A percentile compares a stretch with the other conserved stretches of the same genome.
Conservation (phyloP, 1,139 yeast genomes). For the Suhomyces guaymorum region DNA sequence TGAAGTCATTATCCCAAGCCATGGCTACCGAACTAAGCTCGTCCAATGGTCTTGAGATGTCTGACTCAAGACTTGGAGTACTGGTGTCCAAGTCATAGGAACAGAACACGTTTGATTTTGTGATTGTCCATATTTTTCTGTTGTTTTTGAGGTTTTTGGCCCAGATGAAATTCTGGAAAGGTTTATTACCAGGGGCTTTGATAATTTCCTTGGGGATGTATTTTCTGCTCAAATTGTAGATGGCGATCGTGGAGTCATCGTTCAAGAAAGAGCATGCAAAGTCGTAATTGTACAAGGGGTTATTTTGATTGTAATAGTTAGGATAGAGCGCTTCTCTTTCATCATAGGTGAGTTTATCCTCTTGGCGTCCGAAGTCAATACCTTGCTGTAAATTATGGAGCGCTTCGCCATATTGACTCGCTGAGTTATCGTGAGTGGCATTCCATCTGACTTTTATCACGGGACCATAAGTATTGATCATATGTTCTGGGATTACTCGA, state of each 20-base stretch:
- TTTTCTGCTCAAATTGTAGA: slow-evolving; percentile 73
- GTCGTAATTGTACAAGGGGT: slow-evolving; percentile 50
- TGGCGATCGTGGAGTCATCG: slow-evolving; percentile 71
- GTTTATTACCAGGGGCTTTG: slow-evolving; percentile 51
- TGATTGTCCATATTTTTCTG: slow-evolving; percentile 42
- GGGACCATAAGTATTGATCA: slow-evolving; percentile 75
- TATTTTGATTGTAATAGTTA: slow-evolving; percentile 6
- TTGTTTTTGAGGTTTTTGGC: slow-evolving; percentile 27
- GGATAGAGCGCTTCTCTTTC: slow-evolving; percentile 32
- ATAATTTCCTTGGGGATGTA: slow-evolving; percentile 72
- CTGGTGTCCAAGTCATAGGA: slow-evolving; percentile 51
- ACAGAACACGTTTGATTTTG: slow-evolving; percentile 52
- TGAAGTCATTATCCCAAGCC: slow-evolving; percentile 54
- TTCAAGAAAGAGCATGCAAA: slow-evolving; percentile 78
- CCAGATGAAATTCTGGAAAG: slow-evolving; percentile 49
- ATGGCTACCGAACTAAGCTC: slow-evolving; percentile 53
- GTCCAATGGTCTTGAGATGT: slow-evolving; percentile 53
- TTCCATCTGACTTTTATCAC: slow-evolving; percentile 75
- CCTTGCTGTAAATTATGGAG: slow-evolving; percentile 5
- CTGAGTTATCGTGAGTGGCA: slow-evolving; percentile 27
- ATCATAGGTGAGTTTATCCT: slow-evolving; percentile 20
- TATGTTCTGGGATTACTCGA: slow-evolving; percentile 61
- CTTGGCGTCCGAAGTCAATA: slow-evolving; percentile 10
- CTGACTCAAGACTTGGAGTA: slow-evolving; percentile 19
- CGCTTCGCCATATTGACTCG: slow-evolving; percentile 1